Evolutionary conservation across 2,329 filamentous ascomycete species (phyloP).

Genomic region (Arthrobotrys pseudoclavata): DNA sequence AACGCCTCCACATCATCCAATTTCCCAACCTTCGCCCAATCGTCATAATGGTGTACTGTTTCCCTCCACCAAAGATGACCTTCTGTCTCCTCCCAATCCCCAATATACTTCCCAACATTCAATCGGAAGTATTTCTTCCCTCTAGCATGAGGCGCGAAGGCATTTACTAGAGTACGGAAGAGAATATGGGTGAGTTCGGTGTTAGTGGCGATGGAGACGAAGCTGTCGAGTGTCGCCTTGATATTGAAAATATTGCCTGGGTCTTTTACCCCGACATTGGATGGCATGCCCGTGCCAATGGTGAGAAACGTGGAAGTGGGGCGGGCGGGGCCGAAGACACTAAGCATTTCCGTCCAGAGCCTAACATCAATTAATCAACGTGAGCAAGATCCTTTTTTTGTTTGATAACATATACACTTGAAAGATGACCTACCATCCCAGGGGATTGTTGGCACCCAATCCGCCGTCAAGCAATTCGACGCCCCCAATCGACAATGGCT

Average conservation of each 20-base stretch:
- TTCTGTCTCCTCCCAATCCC: not conserved
- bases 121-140: not conserved
- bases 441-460: not conserved
- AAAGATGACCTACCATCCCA: not conserved
- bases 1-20: not conserved
- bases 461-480: not conserved
- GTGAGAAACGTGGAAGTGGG: not conserved
- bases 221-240: not conserved
- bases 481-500: conserved; percentile 46
- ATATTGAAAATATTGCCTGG: not conserved
- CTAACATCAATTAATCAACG: not conserved
- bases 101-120: conserved; percentile 1
- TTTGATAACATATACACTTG: too few relatives aligned
- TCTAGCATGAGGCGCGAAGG: not conserved
- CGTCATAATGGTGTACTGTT: not conserved
- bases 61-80: not conserved
- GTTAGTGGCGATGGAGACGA: not conserved
- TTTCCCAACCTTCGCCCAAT: not conserved
- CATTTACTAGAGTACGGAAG: not conserved
- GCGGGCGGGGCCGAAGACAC: not conserved
- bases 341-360: not conserved
- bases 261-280: not conserved
- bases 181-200: not conserved
- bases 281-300: not conserved
- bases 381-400: not conserved